These are phyloP conservation scores for Marchantia paleacea DNA, from an alignment of 225 moss, liverwort and hornwort genomes.

Conservation along the genomic window DNA sequence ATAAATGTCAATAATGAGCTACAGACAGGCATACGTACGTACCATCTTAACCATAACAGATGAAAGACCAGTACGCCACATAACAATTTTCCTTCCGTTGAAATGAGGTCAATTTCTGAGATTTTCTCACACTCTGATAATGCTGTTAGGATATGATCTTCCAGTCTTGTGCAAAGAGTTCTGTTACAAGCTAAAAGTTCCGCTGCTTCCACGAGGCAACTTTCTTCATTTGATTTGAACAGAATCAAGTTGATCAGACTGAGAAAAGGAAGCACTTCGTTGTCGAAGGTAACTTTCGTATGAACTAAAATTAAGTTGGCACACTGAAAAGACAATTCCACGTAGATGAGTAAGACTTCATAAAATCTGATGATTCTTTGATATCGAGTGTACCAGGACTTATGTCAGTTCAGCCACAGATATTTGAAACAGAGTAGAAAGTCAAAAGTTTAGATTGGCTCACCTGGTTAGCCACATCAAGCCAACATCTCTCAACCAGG, in stretches of 20 bases:
- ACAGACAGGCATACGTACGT: conserved; percentile 12
- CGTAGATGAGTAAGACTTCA: not conserved
- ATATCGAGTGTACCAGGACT: not conserved
- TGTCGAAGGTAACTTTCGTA: conserved; percentile 18
- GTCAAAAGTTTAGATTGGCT: not conserved
- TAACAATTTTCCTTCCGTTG: conserved; percentile 49
- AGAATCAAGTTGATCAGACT: conserved; percentile 60
- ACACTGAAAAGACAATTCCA: conserved; percentile 40
- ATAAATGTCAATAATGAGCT: not conserved
- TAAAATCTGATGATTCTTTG: not conserved
- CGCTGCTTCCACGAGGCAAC: conserved; percentile 48
- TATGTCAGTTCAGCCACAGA: not conserved
- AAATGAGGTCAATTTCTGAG: conserved; percentile 33
- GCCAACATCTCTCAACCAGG: conserved; percentile 57
- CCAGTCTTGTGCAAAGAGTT: conserved; percentile 50
- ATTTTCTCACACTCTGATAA: conserved; percentile 43
- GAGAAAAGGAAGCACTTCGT: conserved; percentile 44
- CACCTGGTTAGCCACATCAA: conserved; percentile 65
- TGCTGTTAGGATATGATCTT: conserved; percentile 53
- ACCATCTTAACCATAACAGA: conserved; percentile 70
- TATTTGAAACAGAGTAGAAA: not conserved
- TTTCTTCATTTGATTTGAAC: conserved; percentile 45
- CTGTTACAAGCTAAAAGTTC: conserved; percentile 35
- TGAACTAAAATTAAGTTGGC: conserved; percentile 45
- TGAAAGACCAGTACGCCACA: conserved; percentile 56